Percentiles rank a stretch among this genome's conserved stretches.
phyloP scores from a whole-genome alignment of 345 rosid genomes.

The Syzygium jambos region DNA sequence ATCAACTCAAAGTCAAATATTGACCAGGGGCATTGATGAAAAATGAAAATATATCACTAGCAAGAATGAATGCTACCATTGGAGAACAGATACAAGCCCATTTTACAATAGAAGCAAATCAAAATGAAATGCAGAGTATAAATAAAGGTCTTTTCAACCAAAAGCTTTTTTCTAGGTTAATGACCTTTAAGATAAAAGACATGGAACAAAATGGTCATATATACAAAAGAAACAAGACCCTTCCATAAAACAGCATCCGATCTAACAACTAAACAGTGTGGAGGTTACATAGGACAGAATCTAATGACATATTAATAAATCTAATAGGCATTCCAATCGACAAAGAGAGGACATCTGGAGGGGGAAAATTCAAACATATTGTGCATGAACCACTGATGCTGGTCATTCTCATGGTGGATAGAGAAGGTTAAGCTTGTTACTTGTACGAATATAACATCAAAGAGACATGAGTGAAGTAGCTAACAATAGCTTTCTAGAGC shows the following conservation, averaged over 20 bases:
- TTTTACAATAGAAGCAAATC: not conserved
- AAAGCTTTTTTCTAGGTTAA: not conserved
- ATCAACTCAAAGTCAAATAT: constrained; percentile 87
- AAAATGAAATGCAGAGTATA: not conserved
- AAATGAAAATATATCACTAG: not conserved
- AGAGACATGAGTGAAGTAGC: not conserved
- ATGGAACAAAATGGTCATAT: not conserved
- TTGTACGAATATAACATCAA: not conserved
- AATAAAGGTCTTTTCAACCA: not conserved
- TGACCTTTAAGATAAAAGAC: not conserved
- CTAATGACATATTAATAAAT: not conserved
- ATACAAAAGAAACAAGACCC: not conserved
- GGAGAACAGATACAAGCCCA: not conserved
- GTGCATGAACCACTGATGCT: not conserved
- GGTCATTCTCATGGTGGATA: not conserved
- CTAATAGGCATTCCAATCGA: not conserved
- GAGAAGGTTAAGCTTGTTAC: not conserved
- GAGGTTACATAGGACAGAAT: not conserved
- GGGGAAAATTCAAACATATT: not conserved
- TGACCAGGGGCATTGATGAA: constrained; percentile 31
- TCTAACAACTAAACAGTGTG: not conserved
- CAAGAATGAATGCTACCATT: not conserved
- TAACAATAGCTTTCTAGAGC: not conserved
- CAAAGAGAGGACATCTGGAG: not conserved
- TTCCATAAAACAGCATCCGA: not conserved